phyloP scores from a whole-genome alignment of 768 basidiomycete genomes.

The Naganishia vaughanmartiniae region DNA sequence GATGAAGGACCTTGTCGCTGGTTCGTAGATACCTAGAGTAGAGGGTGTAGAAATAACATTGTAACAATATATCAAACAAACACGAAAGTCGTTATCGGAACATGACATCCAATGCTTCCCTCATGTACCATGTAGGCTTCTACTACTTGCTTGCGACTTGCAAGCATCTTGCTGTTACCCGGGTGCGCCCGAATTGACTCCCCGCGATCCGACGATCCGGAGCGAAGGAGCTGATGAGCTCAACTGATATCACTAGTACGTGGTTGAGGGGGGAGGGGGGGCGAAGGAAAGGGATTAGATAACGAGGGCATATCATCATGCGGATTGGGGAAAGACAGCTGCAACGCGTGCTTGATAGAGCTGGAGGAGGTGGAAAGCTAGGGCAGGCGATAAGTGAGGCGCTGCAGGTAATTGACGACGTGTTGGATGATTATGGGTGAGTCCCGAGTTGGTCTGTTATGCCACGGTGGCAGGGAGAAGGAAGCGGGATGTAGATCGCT shows the following conservation, averaged over 20 bases:
- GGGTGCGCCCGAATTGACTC: not conserved
- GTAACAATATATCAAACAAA: too few species aligned
- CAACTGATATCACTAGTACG: not conserved
- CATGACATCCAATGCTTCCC: too few species aligned
- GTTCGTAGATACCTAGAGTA: slow-evolving; percentile 2
- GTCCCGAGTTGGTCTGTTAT: slow-evolving; percentile 51
- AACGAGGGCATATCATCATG: not conserved
- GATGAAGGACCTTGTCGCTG: slow-evolving; percentile 9
- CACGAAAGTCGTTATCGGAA: too few species aligned
- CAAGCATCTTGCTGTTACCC: too few species aligned
- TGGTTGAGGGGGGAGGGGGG: not conserved
- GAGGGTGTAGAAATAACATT: too few species aligned
- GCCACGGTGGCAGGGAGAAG: not conserved
- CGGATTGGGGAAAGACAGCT: slow-evolving; percentile 31
- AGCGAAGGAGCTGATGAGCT: too few species aligned
- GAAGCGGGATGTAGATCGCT: not conserved
- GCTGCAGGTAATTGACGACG: slow-evolving; percentile 72
- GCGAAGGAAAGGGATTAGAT: not conserved
- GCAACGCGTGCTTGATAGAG: slow-evolving; percentile 37
- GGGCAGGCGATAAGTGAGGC: slow-evolving; percentile 65
- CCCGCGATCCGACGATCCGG: not conserved
- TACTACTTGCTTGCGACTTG: too few species aligned
- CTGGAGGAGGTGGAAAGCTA: slow-evolving; percentile 32
- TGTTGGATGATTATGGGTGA: slow-evolving; percentile 76
- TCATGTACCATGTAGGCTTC: too few species aligned